Conservation (phyloP, 1,284 basidiomycete genomes). For the Malassezia brasiliensis region DNA sequence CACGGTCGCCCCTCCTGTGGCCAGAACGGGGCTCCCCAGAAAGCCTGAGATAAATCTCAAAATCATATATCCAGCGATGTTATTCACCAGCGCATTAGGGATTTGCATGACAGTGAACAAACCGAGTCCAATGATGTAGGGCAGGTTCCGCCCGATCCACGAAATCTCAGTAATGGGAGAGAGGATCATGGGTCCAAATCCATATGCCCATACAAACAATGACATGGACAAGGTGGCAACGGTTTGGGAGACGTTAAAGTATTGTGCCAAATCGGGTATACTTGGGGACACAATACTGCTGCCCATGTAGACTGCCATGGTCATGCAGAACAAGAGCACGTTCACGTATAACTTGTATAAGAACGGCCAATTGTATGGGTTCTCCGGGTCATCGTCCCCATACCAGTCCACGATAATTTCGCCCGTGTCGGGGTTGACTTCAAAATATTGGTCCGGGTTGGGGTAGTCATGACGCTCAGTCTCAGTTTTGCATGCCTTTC, state of each 20-base stretch:
- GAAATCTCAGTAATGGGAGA: conserved; percentile 44
- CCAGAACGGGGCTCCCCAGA: conserved; percentile 45
- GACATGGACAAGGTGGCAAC: conserved; percentile 25
- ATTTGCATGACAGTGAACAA: conserved; percentile 21
- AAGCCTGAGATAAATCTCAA: conserved; percentile 49
- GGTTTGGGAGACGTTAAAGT: conserved; percentile 18
- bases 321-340: conserved; percentile 36
- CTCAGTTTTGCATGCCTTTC: background rate
- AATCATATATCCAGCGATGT: conserved; percentile 16
- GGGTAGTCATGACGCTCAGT: background rate
- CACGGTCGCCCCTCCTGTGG: conserved; percentile 41
- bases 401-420: conserved; percentile 50
- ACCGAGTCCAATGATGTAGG: conserved; percentile 18
- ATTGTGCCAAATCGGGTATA: conserved; percentile 50
- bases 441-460: background rate
- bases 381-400: conserved; percentile 41
- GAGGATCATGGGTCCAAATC: conserved; percentile 35
- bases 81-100: conserved; percentile 14
- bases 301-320: conserved; percentile 52
- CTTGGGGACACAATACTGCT: conserved; percentile 48
- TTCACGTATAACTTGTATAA: conserved; percentile 42
- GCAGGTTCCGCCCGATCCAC: conserved; percentile 26
- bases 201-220: conserved; percentile 31
- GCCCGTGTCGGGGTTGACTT: background rate
- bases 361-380: conserved; percentile 45